Percentiles rank a stretch among this genome's conserved stretches.
These are phyloP conservation scores for Mortierella sp. DNA, from an alignment of 371 early-diverging fungal genomes.

Conservation along the genomic window DNA sequence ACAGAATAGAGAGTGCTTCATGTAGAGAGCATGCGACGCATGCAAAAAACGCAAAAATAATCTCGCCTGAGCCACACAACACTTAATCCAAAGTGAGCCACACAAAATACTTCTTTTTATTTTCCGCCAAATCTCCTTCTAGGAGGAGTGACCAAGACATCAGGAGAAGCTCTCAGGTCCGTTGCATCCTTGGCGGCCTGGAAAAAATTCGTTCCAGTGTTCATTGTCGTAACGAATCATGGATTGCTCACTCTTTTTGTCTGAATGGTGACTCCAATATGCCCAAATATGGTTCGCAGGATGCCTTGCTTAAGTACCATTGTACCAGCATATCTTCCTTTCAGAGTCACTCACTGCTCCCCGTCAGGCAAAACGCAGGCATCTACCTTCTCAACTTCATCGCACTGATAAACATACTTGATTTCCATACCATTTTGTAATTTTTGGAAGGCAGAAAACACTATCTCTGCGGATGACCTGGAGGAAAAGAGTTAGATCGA, in stretches of 20 bases:
- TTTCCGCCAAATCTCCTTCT: not conserved
- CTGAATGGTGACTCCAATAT: not conserved
- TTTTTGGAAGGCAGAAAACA: slow-evolving; percentile 6
- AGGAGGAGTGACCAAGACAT: not conserved
- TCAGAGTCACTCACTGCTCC: slow-evolving; percentile 1
- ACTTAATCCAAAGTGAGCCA: not conserved
- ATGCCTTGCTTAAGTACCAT: not conserved
- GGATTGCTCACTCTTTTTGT: slow-evolving; percentile 3
- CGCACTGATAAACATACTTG: not conserved
- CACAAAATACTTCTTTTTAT: not conserved
- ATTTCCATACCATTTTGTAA: slow-evolving; percentile 4
- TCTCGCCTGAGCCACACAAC: not conserved
- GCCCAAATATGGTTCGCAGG: not conserved
- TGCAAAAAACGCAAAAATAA: not conserved
- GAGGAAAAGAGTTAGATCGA: not conserved
- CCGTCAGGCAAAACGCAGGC: slow-evolving; percentile 1
- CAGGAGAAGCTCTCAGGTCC: not conserved
- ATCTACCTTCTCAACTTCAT: not conserved
- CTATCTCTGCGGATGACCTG: not conserved
- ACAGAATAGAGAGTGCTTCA: slow-evolving; percentile 3
- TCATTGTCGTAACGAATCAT: not conserved
- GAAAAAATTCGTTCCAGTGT: not conserved
- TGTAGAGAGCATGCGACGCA: not conserved
- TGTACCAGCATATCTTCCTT: slow-evolving; percentile 1
- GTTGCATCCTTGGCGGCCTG: not conserved